Percentiles rank a stretch among this genome's conserved stretches.
Conservation (phyloP, 2,329 filamentous ascomycete species). For the Claviceps purpurea region DNA sequence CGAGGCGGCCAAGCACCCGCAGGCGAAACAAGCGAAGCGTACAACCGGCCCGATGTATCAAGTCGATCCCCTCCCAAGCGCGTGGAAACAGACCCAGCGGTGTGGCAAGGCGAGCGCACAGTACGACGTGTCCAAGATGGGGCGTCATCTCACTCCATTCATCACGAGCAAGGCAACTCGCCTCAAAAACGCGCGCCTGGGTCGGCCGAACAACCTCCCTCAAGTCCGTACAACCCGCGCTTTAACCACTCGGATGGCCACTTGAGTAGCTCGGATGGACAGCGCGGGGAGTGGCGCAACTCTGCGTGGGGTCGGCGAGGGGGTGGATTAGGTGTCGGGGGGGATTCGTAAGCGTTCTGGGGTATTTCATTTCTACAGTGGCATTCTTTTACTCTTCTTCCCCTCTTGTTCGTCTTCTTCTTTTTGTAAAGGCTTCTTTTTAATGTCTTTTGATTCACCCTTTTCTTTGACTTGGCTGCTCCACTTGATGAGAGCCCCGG, state of each 20-base stretch:
- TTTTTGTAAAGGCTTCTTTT: no score
- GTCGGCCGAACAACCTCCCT: constrained; percentile 25
- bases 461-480: not conserved
- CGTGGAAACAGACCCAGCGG: constrained; percentile 77
- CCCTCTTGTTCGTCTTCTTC: not conserved
- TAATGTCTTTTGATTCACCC: not conserved
- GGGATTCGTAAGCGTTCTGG: constrained; percentile 20
- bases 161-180: constrained; percentile 31
- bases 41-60: constrained; percentile 44
- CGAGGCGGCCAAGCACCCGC: constrained; percentile 40
- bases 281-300: constrained; percentile 43
- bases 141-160: constrained; percentile 28
- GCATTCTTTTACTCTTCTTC: not conserved
- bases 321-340: constrained; percentile 35
- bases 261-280: constrained; percentile 25
- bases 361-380: not conserved
- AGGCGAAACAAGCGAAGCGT: constrained; percentile 43
- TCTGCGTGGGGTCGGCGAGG: constrained; percentile 40
- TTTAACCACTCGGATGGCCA: constrained; percentile 31
- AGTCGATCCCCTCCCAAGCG: constrained; percentile 41
- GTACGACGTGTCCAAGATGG: constrained; percentile 61
- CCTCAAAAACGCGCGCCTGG: constrained; percentile 32
- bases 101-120: constrained; percentile 73
- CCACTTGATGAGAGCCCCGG: not conserved
- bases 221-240: constrained; percentile 30